phyloP scores from a whole-genome alignment of 371 early-diverging fungal genomes.

The Mucor circinelloides region DNA sequence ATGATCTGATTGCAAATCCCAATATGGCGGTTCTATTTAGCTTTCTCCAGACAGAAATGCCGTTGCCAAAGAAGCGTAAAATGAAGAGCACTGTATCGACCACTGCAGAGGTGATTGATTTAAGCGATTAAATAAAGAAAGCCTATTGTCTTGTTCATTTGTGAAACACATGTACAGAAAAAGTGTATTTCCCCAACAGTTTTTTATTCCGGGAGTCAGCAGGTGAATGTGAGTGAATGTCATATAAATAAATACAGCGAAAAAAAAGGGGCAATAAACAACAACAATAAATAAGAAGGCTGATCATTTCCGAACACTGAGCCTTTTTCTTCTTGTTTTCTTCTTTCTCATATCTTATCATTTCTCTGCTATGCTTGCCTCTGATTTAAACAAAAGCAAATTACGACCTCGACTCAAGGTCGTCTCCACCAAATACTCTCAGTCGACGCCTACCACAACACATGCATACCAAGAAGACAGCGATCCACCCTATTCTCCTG shows the following conservation, averaged over 20 bases:
- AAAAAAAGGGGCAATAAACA: not conserved
- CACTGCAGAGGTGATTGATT: not conserved
- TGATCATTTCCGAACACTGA: not conserved
- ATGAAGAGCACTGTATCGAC: too few relatives aligned
- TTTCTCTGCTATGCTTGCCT: constrained; percentile 22
- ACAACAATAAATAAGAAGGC: not conserved
- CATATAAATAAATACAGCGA: not conserved
- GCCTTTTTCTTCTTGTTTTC: constrained; percentile 3
- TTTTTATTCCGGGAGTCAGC: constrained; percentile 15
- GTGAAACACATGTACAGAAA: not conserved
- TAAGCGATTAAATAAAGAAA: not conserved
- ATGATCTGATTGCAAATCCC: not conserved
- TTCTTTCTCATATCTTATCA: not conserved
- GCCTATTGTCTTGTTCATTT: not conserved
- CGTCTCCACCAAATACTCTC: constrained; percentile 12
- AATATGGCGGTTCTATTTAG: not conserved
- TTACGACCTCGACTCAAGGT: constrained; percentile 13
- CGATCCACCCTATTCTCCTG: constrained; percentile 34
- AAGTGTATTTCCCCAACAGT: constrained; percentile 5
- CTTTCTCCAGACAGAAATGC: not conserved
- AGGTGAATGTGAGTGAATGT: constrained; percentile 1
- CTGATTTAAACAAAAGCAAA: constrained; percentile 10
- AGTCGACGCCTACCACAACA: constrained; percentile 23
- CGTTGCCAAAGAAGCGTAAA: not conserved
- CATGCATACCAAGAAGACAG: constrained; percentile 8